Base-by-base conservation (phyloP, 2,329 filamentous ascomycete genomes). In the Fusarium robinianum region DNA sequence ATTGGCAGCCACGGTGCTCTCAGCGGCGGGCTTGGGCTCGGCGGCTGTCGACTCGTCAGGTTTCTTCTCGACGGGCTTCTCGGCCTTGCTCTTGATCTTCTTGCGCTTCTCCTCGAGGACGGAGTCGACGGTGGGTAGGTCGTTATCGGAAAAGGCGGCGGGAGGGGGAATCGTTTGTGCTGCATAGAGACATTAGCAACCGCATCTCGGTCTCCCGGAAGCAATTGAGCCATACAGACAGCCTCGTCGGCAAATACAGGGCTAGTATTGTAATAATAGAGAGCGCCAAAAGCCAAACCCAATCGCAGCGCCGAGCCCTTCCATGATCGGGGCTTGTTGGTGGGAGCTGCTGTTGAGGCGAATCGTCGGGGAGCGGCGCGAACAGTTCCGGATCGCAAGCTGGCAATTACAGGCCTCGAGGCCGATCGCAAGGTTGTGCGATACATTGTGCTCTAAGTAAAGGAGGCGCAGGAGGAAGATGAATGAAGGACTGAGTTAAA, bases 261-360 rank as follows among this genome's bases (percentile, higher is more conserved):
- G 63, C 86, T 92, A 6, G 90, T 96, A 74, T 90, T 95, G 70
- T 97, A 99, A 71, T 88, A 96, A 73, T 97, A 99, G 35, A 97
- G 73, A 31, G 85, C 83, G 14, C 79, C 89, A 46, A 75, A 77
- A 1, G 89, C 91, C 42, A 94, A 65, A 55, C 83, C 88, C 81
- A 90, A 86, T 73, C 92, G 80, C 61, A 81, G 67, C 4, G 77
- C 78, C 37, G 83, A 77, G 67, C 83, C 86, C 78, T 91, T 95
- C 88, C 89, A 96, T 66, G 84, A 87, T 67, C 89, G 76, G 61
- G 82, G 82, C 72, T 83, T 88, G 63, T 81, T 74, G 55, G 81
- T 76, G 4, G 85, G 67, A 9, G 65, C 48, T 6, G 71, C 64
- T 41, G 80, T 80, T 42, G 77, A 80, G 51, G 75, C 70, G 51